Percentiles rank a stretch among this genome's conserved stretches.
Evolutionary conservation across 192 early-diverging fungal species (phyloP).

Genomic region (Entomortierella lignicola): DNA sequence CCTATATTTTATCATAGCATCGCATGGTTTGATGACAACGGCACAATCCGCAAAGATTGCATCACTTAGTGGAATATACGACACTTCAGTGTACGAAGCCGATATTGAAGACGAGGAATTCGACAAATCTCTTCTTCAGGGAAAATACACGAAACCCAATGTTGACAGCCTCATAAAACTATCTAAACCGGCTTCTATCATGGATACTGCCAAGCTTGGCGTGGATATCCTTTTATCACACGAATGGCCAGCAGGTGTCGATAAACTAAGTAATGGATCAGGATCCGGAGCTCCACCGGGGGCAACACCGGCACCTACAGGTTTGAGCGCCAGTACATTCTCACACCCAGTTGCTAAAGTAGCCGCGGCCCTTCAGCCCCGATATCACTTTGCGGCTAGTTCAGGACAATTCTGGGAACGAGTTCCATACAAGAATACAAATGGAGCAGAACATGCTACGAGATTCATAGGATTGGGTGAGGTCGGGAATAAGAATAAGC

Average conservation of each 20-base stretch:
- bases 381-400: slow-evolving; percentile 88
- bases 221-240: slow-evolving; percentile 86
- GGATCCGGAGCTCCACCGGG: neutral
- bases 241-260: slow-evolving; percentile 81
- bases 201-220: slow-evolving; percentile 50
- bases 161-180: slow-evolving; percentile 41
- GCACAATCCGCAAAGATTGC: slow-evolving; percentile 71
- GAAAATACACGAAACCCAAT: slow-evolving; percentile 45
- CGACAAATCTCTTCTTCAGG: slow-evolving; percentile 13
- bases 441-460: slow-evolving; percentile 69
- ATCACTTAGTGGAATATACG: slow-evolving; percentile 63
- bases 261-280: slow-evolving; percentile 13
- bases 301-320: neutral
- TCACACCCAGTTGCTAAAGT: slow-evolving; percentile 58
- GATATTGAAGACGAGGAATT: slow-evolving; percentile 30
- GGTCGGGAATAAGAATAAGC: slow-evolving; percentile 74
- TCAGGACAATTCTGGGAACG: slow-evolving; percentile 84
- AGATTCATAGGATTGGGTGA: slow-evolving; percentile 87
- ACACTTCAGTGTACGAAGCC: slow-evolving; percentile 27
- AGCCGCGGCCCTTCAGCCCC: slow-evolving; percentile 70
- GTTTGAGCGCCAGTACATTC: slow-evolving; percentile 18
- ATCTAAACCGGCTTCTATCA: slow-evolving; percentile 35
- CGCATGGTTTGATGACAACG: slow-evolving; percentile 67
- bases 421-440: slow-evolving; percentile 79
- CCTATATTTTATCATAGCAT: slow-evolving; percentile 5